These are phyloP conservation scores for Pisolithus orientalis DNA, from an alignment of 768 basidiomycete genomes.

Conservation along the genomic window DNA sequence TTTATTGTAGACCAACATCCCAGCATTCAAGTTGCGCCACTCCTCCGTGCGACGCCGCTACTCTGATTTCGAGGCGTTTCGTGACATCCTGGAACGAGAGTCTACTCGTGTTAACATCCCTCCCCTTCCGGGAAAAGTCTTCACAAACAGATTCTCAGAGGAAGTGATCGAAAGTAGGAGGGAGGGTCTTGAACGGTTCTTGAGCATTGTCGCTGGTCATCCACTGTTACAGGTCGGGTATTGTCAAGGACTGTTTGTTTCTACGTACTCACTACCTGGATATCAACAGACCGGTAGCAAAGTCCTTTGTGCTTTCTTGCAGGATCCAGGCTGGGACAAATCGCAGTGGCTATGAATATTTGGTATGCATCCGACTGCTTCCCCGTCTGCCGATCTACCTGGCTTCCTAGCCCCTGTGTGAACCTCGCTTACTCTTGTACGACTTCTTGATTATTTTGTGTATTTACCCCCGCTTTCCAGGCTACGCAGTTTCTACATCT, in stretches of 20 bases:
- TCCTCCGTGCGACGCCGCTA: conserved; percentile 85
- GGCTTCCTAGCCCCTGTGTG: not conserved
- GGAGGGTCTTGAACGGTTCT: conserved; percentile 91
- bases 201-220: conserved; percentile 96
- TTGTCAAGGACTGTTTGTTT: not conserved
- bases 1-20: conserved; percentile 83
- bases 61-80: conserved; percentile 94
- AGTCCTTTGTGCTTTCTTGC: conserved; percentile 90
- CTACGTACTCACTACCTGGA: not conserved
- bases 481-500: not conserved
- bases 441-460: not conserved
- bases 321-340: conserved; percentile 91
- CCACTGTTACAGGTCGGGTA: conserved; percentile 82
- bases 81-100: conserved; percentile 96
- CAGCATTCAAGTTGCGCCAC: conserved; percentile 95
- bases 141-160: conserved; percentile 96
- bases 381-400: not conserved
- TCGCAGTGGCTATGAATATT: conserved; percentile 59
- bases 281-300: conserved; percentile 81
- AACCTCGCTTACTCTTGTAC: not conserved
- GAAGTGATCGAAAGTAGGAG: conserved; percentile 91
- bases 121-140: conserved; percentile 94
- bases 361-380: not conserved
- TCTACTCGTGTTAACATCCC: conserved; percentile 97
- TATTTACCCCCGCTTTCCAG: not conserved